Conservation (phyloP, 306 rosid species). For the Ziziphus jujuba region DNA sequence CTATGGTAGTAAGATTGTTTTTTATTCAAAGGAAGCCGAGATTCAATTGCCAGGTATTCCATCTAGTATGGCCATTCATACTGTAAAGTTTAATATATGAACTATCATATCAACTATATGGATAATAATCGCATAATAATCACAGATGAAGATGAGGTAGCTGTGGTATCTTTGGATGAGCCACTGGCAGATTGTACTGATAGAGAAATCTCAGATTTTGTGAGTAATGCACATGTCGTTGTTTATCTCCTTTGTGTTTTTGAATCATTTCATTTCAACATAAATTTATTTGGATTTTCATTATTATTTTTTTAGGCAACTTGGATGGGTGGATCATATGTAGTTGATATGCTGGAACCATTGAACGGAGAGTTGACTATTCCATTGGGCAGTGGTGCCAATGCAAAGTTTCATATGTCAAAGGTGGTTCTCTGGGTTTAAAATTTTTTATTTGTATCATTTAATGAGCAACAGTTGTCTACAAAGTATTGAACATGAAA, state of each 20-base stretch:
- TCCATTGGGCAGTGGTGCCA: constrained; percentile 56
- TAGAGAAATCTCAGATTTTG: constrained; percentile 66
- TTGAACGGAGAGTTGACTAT: constrained; percentile 70
- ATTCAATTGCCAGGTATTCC: constrained; percentile 72
- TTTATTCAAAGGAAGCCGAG: constrained; percentile 54
- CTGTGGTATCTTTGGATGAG: constrained; percentile 73
- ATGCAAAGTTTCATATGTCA: constrained; percentile 62
- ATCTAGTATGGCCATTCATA: constrained; percentile 2
- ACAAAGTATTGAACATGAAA: not conserved
- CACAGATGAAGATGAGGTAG: constrained; percentile 68
- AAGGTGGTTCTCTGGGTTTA: constrained; percentile 50
- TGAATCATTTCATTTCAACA: constrained; percentile 8
- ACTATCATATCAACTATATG: not conserved
- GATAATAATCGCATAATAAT: constrained; percentile 14
- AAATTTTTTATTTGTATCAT: not conserved
- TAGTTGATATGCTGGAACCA: constrained; percentile 47
- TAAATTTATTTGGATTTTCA: not conserved
- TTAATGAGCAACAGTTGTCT: not conserved
- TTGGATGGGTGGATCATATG: constrained; percentile 84
- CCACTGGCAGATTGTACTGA: constrained; percentile 45
- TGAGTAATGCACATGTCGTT: constrained; percentile 41
- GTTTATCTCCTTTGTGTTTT: constrained; percentile 10
- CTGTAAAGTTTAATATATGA: not conserved
- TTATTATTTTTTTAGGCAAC: constrained; percentile 54
- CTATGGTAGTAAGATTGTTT: constrained; percentile 32